Percentiles rank a stretch among this genome's conserved stretches.
Evolutionary conservation across 768 basidiomycete species (phyloP).

Genomic region (Mycena vitilis): DNA sequence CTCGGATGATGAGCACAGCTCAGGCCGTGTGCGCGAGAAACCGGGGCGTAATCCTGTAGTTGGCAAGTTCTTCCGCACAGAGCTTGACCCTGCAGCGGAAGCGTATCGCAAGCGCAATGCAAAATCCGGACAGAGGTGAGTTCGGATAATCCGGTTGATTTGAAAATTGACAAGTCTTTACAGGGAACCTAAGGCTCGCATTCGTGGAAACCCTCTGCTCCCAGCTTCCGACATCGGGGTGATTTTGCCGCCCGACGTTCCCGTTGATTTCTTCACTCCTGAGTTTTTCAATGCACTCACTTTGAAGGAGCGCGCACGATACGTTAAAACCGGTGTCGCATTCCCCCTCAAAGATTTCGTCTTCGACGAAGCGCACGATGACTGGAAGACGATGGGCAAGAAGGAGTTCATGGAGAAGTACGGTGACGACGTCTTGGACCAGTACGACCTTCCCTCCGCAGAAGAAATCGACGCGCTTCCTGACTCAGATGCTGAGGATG

Average conservation of each 20-base stretch:
- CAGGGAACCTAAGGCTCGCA: conserved; percentile 5
- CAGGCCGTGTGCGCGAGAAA: conserved; percentile 6
- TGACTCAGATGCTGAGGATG: conserved; percentile 18
- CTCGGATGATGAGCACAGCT: conserved; percentile 19
- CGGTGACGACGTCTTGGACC: conserved; percentile 17
- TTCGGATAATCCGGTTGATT: not conserved
- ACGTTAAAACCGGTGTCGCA: conserved; percentile 24
- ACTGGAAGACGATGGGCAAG: conserved; percentile 27
- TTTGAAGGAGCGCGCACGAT: conserved; percentile 17
- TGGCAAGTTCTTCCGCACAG: conserved; percentile 2
- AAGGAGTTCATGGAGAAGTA: conserved; percentile 19
- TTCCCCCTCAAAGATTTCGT: conserved; percentile 15
- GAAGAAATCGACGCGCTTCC: conserved; percentile 12
- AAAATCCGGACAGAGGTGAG: conserved; percentile 13
- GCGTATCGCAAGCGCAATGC: conserved; percentile 17
- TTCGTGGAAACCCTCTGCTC: conserved; percentile 3
- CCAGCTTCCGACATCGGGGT: conserved; percentile 14
- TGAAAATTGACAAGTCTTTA: not conserved
- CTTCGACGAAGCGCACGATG: conserved; percentile 2
- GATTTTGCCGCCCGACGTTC: too few species aligned
- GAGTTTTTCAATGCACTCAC: conserved; percentile 22
- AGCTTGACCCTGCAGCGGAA: conserved; percentile 16
- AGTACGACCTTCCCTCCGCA: conserved; percentile 14
- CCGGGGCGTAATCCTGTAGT: conserved; percentile 19
- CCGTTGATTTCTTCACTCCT: conserved; percentile 19